Base-by-base conservation (phyloP, 345 rosid species). In the Eucalyptus microcorys region DNA sequence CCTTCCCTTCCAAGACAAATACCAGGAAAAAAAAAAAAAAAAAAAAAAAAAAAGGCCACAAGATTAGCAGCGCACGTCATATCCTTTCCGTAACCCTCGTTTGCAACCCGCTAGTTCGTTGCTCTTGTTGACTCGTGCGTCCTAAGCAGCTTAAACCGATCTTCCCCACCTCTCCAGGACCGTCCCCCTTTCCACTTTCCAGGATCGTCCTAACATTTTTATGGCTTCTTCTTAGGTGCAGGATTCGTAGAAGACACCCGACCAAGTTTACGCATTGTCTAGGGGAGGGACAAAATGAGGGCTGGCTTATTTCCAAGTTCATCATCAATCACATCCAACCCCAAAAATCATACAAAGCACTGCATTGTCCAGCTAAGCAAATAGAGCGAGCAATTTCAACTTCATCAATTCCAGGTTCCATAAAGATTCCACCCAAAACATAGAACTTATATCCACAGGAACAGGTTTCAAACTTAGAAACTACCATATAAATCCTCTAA, bases 371-470 rank as follows among this genome's bases (percentile, higher is more conserved):
- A 26, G 3, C 66, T 27, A 59, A 12, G 32, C 2, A 59, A 59
- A 26, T 52, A 5, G 30, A 10, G 30, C 10, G 6, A 24, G 0
- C 0, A 2, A 3, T 55, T 55, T 26, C 30, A 55, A 24, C 1
- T 55, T 55, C 5, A 1, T 55, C 5, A 21, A 0, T 4, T 55
- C 1, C 1, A 4, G 0, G 3, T 55, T 24, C 6, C 6, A 26
- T 55, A 55, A 0, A 55, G 0, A 22, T 55, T 55, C 2, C 1
- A 9, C 6, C 3, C 4, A 0, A 22, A 55, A 55, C 0, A 1
- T 24, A 1, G 0, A 55, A 55, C 21, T 4, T 55, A 10, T 26
- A 55, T 22, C 5, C 7, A 21, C 21, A 7, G 57, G 26, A 52
- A 52, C 0, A 21, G 0, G 0, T 52, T 52, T 55, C 30, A 22